phyloP scores from a whole-genome alignment of 2,329 filamentous ascomycete genomes.

The Fusarium sp. region DNA sequence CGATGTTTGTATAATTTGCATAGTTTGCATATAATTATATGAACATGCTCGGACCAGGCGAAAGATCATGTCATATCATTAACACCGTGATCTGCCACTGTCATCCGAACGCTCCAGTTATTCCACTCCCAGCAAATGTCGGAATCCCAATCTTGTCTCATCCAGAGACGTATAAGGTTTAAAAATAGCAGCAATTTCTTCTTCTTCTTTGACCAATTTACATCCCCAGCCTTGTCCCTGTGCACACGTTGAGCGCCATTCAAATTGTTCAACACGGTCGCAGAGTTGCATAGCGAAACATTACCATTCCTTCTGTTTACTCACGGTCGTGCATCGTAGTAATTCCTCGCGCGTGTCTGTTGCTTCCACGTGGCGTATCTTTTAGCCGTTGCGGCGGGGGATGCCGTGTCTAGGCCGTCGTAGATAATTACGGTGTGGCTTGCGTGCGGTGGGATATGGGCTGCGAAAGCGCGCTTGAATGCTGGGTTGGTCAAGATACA shows the following conservation, averaged over 20 bases:
- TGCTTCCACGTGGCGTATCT: too few species aligned
- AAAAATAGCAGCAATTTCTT: background rate
- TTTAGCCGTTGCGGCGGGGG: background rate
- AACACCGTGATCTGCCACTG: too few species aligned
- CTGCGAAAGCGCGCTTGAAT: background rate
- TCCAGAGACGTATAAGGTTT: background rate
- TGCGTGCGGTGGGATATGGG: background rate
- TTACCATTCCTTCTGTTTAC: background rate
- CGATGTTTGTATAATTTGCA: background rate
- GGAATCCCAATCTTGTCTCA: background rate
- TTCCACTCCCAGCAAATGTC: background rate
- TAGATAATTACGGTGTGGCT: background rate
- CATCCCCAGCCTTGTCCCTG: background rate
- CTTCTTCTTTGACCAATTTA: background rate
- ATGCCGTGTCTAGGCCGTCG: background rate
- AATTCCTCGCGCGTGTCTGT: background rate
- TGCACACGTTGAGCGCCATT: background rate
- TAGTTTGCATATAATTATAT: background rate
- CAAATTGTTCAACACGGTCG: background rate
- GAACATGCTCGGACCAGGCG: too few species aligned
- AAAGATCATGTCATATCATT: too few species aligned
- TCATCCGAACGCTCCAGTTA: too few species aligned
- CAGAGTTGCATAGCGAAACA: background rate
- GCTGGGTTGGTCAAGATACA: too few species aligned
- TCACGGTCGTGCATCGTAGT: background rate